phyloP scores from a whole-genome alignment of 2,329 filamentous ascomycete species.

The Fusarium brevicatenulatum region DNA sequence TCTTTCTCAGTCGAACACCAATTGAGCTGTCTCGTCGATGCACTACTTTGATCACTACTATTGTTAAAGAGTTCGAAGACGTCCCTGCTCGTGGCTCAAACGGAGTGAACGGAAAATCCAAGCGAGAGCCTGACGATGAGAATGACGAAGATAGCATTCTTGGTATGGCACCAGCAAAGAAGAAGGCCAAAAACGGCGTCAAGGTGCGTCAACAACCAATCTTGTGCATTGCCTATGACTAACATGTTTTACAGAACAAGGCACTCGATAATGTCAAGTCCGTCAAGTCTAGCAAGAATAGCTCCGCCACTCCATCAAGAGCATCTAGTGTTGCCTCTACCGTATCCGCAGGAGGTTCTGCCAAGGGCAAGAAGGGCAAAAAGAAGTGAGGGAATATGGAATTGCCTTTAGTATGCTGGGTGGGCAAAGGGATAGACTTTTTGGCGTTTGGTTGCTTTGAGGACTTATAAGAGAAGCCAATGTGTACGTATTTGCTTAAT shows the following conservation, averaged over 20 bases:
- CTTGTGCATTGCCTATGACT: slow-evolving; percentile 8
- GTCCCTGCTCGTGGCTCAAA: slow-evolving; percentile 64
- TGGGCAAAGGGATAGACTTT: slow-evolving; percentile 32
- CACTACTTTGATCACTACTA: slow-evolving; percentile 92
- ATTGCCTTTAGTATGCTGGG: slow-evolving; percentile 12
- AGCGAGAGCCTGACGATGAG: slow-evolving; percentile 81
- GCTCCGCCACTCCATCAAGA: slow-evolving; percentile 80
- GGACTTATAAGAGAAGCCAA: slow-evolving; percentile 24
- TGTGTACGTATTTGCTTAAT: slow-evolving; percentile 31
- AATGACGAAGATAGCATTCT: slow-evolving; percentile 85
- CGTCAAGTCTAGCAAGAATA: slow-evolving; percentile 83
- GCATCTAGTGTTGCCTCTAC: slow-evolving; percentile 89
- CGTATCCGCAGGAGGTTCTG: slow-evolving; percentile 65
- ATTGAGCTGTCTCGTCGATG: slow-evolving; percentile 92
- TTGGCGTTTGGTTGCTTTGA: slow-evolving; percentile 44
- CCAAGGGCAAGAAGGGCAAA: slow-evolving; percentile 58
- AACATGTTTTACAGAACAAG: slow-evolving; percentile 76
- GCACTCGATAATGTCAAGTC: slow-evolving; percentile 88
- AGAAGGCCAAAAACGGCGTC: slow-evolving; percentile 89
- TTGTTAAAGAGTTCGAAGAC: slow-evolving; percentile 93
- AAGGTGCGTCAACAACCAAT: slow-evolving; percentile 68
- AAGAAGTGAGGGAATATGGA: slow-evolving; percentile 44
- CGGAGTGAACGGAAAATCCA: slow-evolving; percentile 73
- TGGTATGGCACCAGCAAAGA: slow-evolving; percentile 87
- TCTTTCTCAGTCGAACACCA: slow-evolving; percentile 94